Evolutionary conservation across 371 early-diverging fungal species (phyloP), one percentile per base, ranked within the genome.

Genomic region (Dichotomocladium elegans): DNA sequence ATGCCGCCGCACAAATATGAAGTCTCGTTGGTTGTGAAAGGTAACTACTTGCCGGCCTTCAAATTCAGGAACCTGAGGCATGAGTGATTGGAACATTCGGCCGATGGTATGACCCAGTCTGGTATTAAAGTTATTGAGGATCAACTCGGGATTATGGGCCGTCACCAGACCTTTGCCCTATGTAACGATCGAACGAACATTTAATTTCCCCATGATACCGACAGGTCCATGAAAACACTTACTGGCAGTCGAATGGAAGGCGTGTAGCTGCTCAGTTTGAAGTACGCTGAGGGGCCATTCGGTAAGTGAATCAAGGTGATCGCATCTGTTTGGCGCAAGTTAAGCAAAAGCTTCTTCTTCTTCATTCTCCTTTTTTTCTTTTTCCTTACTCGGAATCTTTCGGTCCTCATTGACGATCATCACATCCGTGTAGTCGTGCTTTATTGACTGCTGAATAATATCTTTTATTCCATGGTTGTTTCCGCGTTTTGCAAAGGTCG

Each of bases 1-100:
- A 66, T 99, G 99, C 30, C 99, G 82, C 65, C 99, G 83, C 64
- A 99, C 97, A 71, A 98, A 99, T 53, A 99, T 95, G 63, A 98
- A 99, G 71, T 99, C 99, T 40, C 99, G 92, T 70, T 99, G 98
- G 63, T 99, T 99, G 66, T 98, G 98, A 75, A 99, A 92, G 4
- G 99, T 99, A 4, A 86, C 93, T 9, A 90, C 98, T 64, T 99
- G 98, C 44, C 99, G 81, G 7, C 96, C 97, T 63, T 92, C 80
- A 61, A 98, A 95, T 65, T 96, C 91, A 14, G 98, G 98, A 3
- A 93, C 89, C 53, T 94, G 95, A 10, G 99, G 99, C 66, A 99
- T 94, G 47, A 99, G 71, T 5, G 95, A 72, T 41, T 95, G 93
- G 76, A 99, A 92, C 90, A 95, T 91, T 31, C 99, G 83, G 19